Base-by-base conservation (phyloP, 2,329 filamentous ascomycete species). In the Microsporum canis region DNA sequence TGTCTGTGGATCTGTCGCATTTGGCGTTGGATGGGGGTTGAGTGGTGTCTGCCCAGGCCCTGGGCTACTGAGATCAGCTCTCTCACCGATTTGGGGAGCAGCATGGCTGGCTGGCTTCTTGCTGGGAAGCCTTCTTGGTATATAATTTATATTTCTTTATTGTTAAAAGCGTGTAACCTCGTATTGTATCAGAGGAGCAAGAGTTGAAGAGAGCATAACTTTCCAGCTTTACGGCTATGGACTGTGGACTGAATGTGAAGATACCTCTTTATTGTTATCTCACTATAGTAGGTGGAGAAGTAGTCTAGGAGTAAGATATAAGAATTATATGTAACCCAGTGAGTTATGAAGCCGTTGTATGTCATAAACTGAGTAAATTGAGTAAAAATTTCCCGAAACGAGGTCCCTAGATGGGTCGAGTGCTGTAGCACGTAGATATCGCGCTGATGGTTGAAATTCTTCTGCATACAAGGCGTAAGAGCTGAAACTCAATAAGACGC, bases 11-110 rank as follows among this genome's bases (percentile, higher is more conserved):
- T 75, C 78, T 2, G 71, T 70, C 23, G 71, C 72, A 1, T 82
- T 82, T 68, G 80, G 80, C 0, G 58, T 80, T 31, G 78, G 76
- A 0, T 82, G 80, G 79, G 80, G 80, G 0, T 64, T 80, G 62
- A 72, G 70, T 10, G 80, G 80, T 1, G 75, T 78, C 1, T 82
- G 80, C 67, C 80, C 80, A 8, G 80, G 80, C 0, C 79, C 80
- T 6, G 79, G 77, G 0, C 68, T 80, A 14, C 62, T 82, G 65
- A 75, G 78, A 51, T 68, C 75, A 27, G 66, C 78, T 14, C 66
- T 77, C 29, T 77, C 81, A 66, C 79, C 79, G 0, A 63, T 68
- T 1, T 81, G 79, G 79, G 79, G 79, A 2, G 31, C 73, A 36
- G 63, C 74, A 33, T 78, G 78, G 71, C 73, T 80, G 71, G 67